These are phyloP conservation scores for Sugiyamaella sp. DNA, from an alignment of 1,139 yeast genomes.

Conservation along the genomic window DNA sequence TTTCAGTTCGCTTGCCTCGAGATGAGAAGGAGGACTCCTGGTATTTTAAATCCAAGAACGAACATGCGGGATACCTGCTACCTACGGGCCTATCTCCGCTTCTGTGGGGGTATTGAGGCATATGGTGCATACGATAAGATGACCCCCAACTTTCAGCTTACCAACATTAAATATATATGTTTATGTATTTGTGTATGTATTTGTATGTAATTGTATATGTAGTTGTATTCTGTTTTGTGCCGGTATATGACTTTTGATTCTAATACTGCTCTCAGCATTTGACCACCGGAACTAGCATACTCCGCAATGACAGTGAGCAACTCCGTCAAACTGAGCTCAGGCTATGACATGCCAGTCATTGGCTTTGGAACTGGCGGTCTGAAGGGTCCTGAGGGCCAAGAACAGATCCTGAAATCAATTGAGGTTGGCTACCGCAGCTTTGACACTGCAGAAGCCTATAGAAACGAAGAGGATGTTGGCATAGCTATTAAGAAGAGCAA, in stretches of 20 bases:
- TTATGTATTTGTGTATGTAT: too few species aligned
- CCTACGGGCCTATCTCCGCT: neutral
- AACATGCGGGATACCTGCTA: too few species aligned
- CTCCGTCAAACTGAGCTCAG: slow-evolving; percentile 38
- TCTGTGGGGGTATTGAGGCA: slow-evolving; percentile 7
- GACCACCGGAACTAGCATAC: neutral
- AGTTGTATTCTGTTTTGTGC: too few species aligned
- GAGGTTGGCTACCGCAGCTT: slow-evolving; percentile 49
- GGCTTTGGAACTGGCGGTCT: slow-evolving; percentile 67
- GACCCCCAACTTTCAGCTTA: neutral
- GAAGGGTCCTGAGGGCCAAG: slow-evolving; percentile 43
- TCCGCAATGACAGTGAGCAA: slow-evolving; percentile 2
- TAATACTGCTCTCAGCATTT: too few species aligned
- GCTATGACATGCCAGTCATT: slow-evolving; percentile 49
- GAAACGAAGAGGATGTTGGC: slow-evolving; percentile 47
- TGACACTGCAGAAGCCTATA: slow-evolving; percentile 49
- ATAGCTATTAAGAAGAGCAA: slow-evolving; percentile 43
- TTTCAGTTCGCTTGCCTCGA: too few species aligned
- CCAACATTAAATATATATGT: neutral
- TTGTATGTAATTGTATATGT: too few species aligned
- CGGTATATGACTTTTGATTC: too few species aligned
- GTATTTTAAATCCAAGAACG: too few species aligned
- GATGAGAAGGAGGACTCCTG: too few species aligned
- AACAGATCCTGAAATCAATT: slow-evolving; percentile 49
- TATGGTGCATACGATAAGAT: neutral